These are phyloP conservation scores for Nematocida sp. DNA, from an alignment of 371 early-diverging fungal species.

Conservation along the genomic window DNA sequence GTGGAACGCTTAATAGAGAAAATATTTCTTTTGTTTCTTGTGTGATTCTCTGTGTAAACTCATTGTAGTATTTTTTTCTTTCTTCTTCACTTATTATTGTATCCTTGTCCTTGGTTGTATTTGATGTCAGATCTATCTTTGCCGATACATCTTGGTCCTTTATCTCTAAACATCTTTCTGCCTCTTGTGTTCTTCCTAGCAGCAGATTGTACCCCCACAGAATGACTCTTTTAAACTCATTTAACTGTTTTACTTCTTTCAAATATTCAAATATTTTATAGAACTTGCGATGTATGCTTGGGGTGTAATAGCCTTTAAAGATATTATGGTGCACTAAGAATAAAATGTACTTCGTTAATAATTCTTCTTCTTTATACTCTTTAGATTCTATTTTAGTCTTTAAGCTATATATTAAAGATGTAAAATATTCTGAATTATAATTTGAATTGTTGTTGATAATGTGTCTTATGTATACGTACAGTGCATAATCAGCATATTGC, in stretches of 20 bases:
- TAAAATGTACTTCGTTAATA: slow-evolving; percentile 30
- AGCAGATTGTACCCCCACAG: slow-evolving; percentile 8
- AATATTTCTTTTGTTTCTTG: slow-evolving; percentile 1
- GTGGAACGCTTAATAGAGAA: background rate
- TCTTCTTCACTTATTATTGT: background rate
- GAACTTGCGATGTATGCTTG: slow-evolving; percentile 2
- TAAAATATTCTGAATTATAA: slow-evolving; percentile 7
- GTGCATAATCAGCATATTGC: slow-evolving; percentile 44
- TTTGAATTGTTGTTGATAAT: background rate
- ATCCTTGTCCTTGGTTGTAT: background rate
- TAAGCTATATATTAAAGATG: slow-evolving; percentile 13
- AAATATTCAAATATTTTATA: slow-evolving; percentile 9
- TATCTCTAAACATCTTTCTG: background rate
- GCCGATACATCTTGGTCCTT: background rate
- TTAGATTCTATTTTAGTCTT: slow-evolving; percentile 8
- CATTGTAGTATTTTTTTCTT: slow-evolving; percentile 3
- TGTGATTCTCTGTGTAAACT: background rate
- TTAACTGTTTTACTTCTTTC: background rate
- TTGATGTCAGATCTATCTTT: background rate
- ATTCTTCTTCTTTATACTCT: slow-evolving; percentile 47
- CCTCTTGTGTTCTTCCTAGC: background rate
- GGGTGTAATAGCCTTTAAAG: background rate
- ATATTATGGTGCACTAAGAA: slow-evolving; percentile 21
- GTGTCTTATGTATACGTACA: slow-evolving; percentile 35
- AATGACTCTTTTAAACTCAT: background rate